Percentiles rank a stretch among this genome's conserved stretches.
Evolutionary conservation across 352 stramenopile genomes (phyloP).

Genomic region (Stramenopiles sp.): DNA sequence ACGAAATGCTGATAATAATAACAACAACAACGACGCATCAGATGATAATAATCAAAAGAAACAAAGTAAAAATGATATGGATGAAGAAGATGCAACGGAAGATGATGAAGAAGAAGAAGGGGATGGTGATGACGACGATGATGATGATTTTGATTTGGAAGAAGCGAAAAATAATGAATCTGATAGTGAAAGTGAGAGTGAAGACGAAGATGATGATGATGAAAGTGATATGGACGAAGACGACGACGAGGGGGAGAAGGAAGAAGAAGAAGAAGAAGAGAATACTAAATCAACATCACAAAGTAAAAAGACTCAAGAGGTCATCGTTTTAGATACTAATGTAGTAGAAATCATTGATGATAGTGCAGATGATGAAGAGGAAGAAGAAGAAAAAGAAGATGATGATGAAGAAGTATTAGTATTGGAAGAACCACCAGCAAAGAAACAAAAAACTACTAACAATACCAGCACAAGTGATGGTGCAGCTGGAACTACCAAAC

Average conservation of each 20-base stretch:
- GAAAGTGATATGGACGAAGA: background rate
- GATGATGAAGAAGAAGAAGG: constrained; percentile 3
- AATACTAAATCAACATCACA: too few relatives aligned
- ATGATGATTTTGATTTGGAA: background rate
- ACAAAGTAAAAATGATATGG: background rate
- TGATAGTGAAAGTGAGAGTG: background rate
- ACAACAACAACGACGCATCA: background rate
- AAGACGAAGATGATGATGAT: background rate
- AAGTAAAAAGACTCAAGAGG: too few relatives aligned
- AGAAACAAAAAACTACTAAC: background rate
- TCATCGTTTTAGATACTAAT: too few relatives aligned
- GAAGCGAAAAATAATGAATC: background rate
- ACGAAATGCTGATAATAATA: background rate
- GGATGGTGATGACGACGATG: background rate
- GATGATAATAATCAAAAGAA: background rate
- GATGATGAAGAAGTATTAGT: background rate
- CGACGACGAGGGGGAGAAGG: background rate
- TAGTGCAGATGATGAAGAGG: background rate
- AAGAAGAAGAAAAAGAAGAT: background rate
- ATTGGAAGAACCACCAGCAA: background rate
- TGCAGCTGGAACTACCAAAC: too few relatives aligned
- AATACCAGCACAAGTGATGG: background rate
- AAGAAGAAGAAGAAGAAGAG: background rate
- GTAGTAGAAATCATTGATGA: background rate
- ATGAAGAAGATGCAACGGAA: background rate